Conservation (phyloP, 495 filamentous ascomycete genomes). For the Podospora pseudocomata region DNA sequence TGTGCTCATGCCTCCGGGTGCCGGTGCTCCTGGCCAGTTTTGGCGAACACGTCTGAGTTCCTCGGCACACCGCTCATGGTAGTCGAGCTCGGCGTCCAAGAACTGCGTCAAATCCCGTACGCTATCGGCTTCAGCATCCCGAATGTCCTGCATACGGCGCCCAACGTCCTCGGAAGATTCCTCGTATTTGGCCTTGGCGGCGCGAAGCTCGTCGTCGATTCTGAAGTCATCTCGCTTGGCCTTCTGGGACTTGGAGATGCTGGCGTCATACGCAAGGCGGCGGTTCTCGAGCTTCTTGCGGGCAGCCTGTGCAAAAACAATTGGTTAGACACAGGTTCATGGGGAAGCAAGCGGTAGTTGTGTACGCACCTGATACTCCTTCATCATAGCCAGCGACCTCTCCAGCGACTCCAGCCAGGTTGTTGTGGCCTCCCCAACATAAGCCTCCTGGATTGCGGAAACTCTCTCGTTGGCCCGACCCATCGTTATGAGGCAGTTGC, state of each 20-base stretch:
- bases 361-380: slow-evolving; percentile 76
- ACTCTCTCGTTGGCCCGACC: slow-evolving; percentile 85
- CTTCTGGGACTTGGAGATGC: slow-evolving; percentile 88
- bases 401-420: slow-evolving; percentile 92
- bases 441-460: slow-evolving; percentile 80
- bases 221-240: slow-evolving; percentile 89
- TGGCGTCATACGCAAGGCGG: slow-evolving; percentile 87
- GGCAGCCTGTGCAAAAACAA: slow-evolving; percentile 51
- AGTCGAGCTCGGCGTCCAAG: slow-evolving; percentile 85
- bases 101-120: slow-evolving; percentile 76
- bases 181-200: slow-evolving; percentile 93
- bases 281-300: slow-evolving; percentile 94
- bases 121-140: slow-evolving; percentile 83
- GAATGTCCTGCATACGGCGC: slow-evolving; percentile 94
- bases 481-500: slow-evolving; percentile 78
- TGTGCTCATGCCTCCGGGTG: slow-evolving; percentile 10
- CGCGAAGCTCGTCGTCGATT: slow-evolving; percentile 87
- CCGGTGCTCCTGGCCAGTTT: slow-evolving; percentile 38
- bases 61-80: slow-evolving; percentile 86
- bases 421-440: slow-evolving; percentile 73
- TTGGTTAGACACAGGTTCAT: slow-evolving; percentile 17
- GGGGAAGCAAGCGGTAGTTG: too few relatives aligned
- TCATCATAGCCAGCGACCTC: slow-evolving; percentile 88
- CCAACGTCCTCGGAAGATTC: slow-evolving; percentile 91
- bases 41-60: slow-evolving; percentile 51